Evolutionary conservation across 2,329 filamentous ascomycete species (phyloP).

Genomic region (Claviceps cyperi): DNA sequence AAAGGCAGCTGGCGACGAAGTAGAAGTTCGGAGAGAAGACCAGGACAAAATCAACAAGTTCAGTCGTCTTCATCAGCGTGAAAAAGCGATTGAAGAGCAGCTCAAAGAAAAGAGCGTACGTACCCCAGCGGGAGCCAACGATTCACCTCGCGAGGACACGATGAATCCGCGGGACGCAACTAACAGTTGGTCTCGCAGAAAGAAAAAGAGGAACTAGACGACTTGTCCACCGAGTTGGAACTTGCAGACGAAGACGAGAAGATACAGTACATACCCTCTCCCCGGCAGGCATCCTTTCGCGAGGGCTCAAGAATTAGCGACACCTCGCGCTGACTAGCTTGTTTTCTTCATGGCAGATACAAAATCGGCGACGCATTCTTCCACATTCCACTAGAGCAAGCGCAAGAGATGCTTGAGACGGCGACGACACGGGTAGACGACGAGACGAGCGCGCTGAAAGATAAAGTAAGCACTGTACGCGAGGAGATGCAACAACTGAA

Average conservation of each 20-base stretch:
- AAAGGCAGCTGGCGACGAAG: slow-evolving; percentile 57
- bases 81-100: slow-evolving; percentile 65
- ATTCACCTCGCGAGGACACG: too few species aligned
- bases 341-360: slow-evolving; percentile 44
- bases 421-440: slow-evolving; percentile 62
- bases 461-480: slow-evolving; percentile 56
- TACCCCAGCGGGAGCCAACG: slow-evolving; percentile 3
- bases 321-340: not conserved
- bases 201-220: slow-evolving; percentile 95
- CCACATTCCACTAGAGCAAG: slow-evolving; percentile 67
- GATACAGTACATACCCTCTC: slow-evolving; percentile 51
- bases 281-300: not conserved
- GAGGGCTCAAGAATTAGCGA: too few species aligned
- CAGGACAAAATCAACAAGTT: slow-evolving; percentile 99
- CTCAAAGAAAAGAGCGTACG: slow-evolving; percentile 64
- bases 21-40: slow-evolving; percentile 88
- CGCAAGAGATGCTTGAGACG: slow-evolving; percentile 66
- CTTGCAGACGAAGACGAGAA: slow-evolving; percentile 89
- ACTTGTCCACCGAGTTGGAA: slow-evolving; percentile 81
- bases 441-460: slow-evolving; percentile 63
- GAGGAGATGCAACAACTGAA: slow-evolving; percentile 87
- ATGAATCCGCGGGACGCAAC: too few species aligned
- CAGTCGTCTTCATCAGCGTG: slow-evolving; percentile 81
- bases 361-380: slow-evolving; percentile 96
- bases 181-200: slow-evolving; percentile 43